Evolutionary conservation across 108 stramenopile species (phyloP).

Genomic region (Pseudonitzschia delicatissima): DNA sequence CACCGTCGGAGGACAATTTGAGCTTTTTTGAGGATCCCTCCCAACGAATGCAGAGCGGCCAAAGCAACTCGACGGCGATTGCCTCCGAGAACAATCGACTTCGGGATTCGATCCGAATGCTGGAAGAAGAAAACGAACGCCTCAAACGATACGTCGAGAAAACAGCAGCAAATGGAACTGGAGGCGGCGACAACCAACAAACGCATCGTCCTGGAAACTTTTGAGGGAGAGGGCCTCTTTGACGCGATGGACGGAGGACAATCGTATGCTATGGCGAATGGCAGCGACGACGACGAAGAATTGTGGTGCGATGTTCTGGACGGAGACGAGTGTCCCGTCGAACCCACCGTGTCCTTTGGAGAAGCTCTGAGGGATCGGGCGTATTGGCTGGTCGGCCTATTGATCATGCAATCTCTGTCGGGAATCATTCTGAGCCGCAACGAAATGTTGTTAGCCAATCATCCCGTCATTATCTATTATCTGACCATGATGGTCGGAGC

Average conservation of each 20-base stretch:
- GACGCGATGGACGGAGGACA: neutral
- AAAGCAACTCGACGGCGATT: neutral
- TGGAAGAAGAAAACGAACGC: slow-evolving; percentile 29
- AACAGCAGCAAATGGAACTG: slow-evolving; percentile 4
- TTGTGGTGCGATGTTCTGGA: slow-evolving; percentile 31
- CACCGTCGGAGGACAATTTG: no score
- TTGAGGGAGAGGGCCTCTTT: slow-evolving; percentile 54
- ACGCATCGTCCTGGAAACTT: slow-evolving; percentile 49
- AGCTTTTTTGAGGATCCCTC: neutral
- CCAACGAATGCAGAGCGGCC: neutral
- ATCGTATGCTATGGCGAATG: slow-evolving; percentile 17
- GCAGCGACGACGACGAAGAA: slow-evolving; percentile 14
- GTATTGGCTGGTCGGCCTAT: slow-evolving; percentile 80
- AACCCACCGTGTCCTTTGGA: slow-evolving; percentile 48
- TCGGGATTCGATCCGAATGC: slow-evolving; percentile 18
- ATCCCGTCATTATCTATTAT: slow-evolving; percentile 85
- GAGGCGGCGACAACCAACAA: neutral
- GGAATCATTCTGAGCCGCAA: slow-evolving; percentile 80
- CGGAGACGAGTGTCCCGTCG: slow-evolving; percentile 36
- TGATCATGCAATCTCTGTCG: slow-evolving; percentile 79
- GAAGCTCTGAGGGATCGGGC: slow-evolving; percentile 73
- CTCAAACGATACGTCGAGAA: slow-evolving; percentile 10
- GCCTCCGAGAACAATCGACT: slow-evolving; percentile 21
- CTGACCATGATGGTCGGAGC: slow-evolving; percentile 90
- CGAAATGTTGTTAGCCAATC: slow-evolving; percentile 72